A percentile compares a stretch with the other conserved stretches of the same genome.
Evolutionary conservation across 2,329 filamentous ascomycete genomes (phyloP).

Genomic region (Phaeosphaeriaceae sp.): DNA sequence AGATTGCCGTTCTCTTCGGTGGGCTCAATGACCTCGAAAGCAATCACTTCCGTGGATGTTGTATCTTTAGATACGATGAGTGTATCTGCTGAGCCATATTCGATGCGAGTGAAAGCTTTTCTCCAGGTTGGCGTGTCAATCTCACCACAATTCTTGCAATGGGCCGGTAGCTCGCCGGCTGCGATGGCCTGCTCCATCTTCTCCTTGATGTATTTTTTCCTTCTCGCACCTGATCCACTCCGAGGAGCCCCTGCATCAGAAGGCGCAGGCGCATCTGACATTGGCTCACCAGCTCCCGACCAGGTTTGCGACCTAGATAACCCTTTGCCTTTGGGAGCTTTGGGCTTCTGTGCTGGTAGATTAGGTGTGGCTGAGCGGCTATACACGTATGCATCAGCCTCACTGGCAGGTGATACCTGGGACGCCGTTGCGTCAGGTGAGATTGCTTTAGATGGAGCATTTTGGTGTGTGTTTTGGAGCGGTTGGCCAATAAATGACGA

Average conservation of each 20-base stretch:
- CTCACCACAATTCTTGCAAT: constrained; percentile 89
- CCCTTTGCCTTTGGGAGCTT: constrained; percentile 32
- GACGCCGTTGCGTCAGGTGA: constrained; percentile 28
- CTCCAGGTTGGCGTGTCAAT: constrained; percentile 98
- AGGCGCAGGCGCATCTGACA: constrained; percentile 40
- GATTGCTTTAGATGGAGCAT: constrained; percentile 15
- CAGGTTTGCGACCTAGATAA: constrained; percentile 48
- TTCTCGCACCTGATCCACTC: constrained; percentile 65
- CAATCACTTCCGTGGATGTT: constrained; percentile 72
- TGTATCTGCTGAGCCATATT: constrained; percentile 72
- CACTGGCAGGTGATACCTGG: constrained; percentile 26
- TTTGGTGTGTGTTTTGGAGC: constrained; percentile 6
- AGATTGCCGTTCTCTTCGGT: constrained; percentile 65
- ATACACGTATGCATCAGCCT: constrained; percentile 23
- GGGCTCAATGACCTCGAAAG: constrained; percentile 39
- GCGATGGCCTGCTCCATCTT: constrained; percentile 66
- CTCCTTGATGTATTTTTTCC: constrained; percentile 68
- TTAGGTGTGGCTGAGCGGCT: constrained; percentile 36
- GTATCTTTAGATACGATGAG: constrained; percentile 69
- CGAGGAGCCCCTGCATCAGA: constrained; percentile 36
- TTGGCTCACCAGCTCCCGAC: constrained; percentile 42
- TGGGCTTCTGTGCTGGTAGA: constrained; percentile 19
- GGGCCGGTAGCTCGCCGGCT: constrained; percentile 85
- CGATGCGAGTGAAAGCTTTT: constrained; percentile 83
- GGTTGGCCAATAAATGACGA: constrained; percentile 5